Base-by-base conservation (phyloP, 192 early-diverging fungal genomes). In the Entomortierella lignicola region DNA sequence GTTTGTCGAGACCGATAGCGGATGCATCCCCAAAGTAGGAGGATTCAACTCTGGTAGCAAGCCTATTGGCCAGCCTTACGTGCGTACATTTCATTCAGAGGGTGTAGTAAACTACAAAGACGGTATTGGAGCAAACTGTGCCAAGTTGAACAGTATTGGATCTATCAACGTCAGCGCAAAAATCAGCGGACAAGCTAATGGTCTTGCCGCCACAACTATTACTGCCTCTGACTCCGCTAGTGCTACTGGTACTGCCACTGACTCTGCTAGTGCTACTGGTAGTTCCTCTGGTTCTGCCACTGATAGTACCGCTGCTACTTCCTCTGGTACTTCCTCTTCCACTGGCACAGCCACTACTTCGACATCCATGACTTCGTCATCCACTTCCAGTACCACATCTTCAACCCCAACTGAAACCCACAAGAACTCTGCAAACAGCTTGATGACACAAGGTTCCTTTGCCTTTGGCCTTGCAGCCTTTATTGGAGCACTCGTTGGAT, bases 31-130 rank as follows among this genome's bases (percentile, higher is more conserved):
- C 52, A 53, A 51, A 57, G 13, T 50, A 13, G 75, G 75, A 27
- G 75, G 75, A 47, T 79, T 79, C 63, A 79, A 79, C 27, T 70
- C 75, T 17, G 75, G 75, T 30, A 18, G 20, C 4, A 70, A 66
- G 63, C 37, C 62, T 11, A 48, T 37, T n/a, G 63, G 62, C 25
- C 48, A 79, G 63, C n/a, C 63, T 8, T 79, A 79, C 37, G 26
- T 26, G 25, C 61, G 57, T 10, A 50, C 39, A 6, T 79, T 79
- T 63, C 68, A 47, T 3, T 26, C 26, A 4, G n/a, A 34, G 0
- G 41, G 21, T 0, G 63, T 66, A 23, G 43, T 79, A 27, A 70
- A 70, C 42, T 79, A 79, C 57, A 79, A 79, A 67, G 75, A 70
- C 39, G 75, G 75, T 11, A 55, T 70, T 60, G 75, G 67, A 2